phyloP scores from a whole-genome alignment of 148 eudicot species.

The Camellia japonica region DNA sequence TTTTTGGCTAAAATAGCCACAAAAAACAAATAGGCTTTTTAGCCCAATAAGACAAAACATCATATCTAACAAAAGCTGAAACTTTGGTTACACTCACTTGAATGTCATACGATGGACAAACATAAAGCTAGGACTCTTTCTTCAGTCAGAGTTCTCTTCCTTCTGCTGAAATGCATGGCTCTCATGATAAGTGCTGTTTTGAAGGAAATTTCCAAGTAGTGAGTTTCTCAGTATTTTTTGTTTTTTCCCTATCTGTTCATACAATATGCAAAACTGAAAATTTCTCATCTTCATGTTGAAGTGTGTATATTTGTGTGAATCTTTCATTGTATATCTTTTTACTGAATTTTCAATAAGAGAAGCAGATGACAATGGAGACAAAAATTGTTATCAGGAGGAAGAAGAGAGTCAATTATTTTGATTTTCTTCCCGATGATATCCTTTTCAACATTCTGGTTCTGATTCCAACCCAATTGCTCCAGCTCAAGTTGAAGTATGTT shows the following conservation, averaged over 20 bases:
- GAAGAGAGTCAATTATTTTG: background rate
- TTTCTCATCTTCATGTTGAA: background rate
- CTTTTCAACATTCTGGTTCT: background rate
- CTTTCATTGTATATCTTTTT: background rate
- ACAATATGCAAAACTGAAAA: background rate
- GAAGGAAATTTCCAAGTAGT: background rate
- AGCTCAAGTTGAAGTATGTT: background rate
- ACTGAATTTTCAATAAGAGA: background rate
- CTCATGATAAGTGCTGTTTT: background rate
- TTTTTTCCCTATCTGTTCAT: background rate
- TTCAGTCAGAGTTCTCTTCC: background rate
- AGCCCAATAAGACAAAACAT: too few species aligned
- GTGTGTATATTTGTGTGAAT: background rate
- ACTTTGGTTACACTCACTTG: too few species aligned
- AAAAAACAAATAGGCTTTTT: too few species aligned
- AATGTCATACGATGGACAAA: too few species aligned
- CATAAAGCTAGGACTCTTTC: background rate
- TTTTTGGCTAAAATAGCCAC: too few species aligned
- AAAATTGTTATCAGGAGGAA: background rate
- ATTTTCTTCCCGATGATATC: background rate
- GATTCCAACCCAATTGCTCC: constrained; percentile 7
- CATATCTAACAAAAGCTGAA: too few species aligned
- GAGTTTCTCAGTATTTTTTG: background rate
- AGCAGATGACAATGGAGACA: background rate
- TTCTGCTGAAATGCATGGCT: background rate